Conservation (phyloP, 31 red algal species). For the Porphyra umbilicalis region DNA sequence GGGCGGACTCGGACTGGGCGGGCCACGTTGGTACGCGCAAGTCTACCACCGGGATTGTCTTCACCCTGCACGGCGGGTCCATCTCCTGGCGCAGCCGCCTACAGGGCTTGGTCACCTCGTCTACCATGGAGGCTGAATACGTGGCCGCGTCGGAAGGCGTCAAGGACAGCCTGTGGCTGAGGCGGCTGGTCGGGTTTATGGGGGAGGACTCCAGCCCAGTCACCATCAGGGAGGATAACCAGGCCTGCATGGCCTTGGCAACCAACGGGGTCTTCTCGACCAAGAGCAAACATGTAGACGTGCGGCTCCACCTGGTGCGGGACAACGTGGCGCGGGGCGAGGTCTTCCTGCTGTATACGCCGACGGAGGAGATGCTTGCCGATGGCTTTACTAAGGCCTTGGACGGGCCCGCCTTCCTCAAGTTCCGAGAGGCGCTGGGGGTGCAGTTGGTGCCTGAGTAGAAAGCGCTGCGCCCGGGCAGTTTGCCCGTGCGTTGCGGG, state of each 20-base stretch:
- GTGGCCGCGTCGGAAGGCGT: slow-evolving; percentile 4
- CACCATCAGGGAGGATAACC: not conserved
- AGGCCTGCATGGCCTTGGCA: not conserved
- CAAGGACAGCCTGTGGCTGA: slow-evolving; percentile 8
- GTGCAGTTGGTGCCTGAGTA: too few relatives aligned
- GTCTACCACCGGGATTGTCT: slow-evolving; percentile 2
- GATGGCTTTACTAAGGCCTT: slow-evolving; percentile 8
- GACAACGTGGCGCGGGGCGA: not conserved
- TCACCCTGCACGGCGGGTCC: not conserved
- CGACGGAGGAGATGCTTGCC: slow-evolving; percentile 8
- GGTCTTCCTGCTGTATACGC: slow-evolving; percentile 8
- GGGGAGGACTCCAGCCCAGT: not conserved
- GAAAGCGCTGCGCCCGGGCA: too few relatives aligned
- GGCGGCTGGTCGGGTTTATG: not conserved
- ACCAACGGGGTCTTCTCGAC: not conserved
- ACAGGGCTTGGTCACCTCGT: slow-evolving; percentile 6
- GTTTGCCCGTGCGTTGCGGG: too few relatives aligned
- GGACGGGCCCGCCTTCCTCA: not conserved
- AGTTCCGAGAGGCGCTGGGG: slow-evolving; percentile 4
- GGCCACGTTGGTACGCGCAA: slow-evolving; percentile 1
- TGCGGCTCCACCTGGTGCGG: not conserved
- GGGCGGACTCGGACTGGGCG: slow-evolving; percentile 10
- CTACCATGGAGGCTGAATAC: slow-evolving; percentile 13
- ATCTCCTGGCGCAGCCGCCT: slow-evolving; percentile 10
- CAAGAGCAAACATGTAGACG: not conserved